Evolutionary conservation across 2,329 filamentous ascomycete species (phyloP).

Genomic region (Colletotrichum tofieldiae): DNA sequence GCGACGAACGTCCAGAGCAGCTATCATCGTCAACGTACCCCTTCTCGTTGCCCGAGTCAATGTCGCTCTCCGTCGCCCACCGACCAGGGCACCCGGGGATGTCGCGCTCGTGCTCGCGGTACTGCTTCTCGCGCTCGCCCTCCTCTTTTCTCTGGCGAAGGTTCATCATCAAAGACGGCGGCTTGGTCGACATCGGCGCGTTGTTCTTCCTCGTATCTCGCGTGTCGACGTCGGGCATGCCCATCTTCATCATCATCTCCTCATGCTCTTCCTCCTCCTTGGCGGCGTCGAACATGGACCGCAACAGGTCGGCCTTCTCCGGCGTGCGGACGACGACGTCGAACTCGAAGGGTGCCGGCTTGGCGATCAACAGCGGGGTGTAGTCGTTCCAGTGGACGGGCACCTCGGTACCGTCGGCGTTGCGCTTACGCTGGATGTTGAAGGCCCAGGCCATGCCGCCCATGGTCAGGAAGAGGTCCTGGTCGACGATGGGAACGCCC

Average conservation of each 20-base stretch:
- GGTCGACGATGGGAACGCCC: conserved; percentile 59
- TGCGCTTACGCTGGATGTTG: conserved; percentile 52
- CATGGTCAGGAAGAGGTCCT: conserved; percentile 59
- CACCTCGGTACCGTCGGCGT: conserved; percentile 47
- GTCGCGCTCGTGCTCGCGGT: conserved; percentile 40
- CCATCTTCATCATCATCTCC: conserved; percentile 45
- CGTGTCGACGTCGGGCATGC: conserved; percentile 38
- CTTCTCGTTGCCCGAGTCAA: conserved; percentile 42
- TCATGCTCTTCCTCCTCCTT: conserved; percentile 52
- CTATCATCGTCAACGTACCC: conserved; percentile 40
- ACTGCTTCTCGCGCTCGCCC: conserved; percentile 35
- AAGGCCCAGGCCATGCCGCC: conserved; percentile 58
- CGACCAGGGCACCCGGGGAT: conserved; percentile 41
- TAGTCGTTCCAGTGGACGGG: conserved; percentile 62
- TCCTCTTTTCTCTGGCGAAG: conserved; percentile 36
- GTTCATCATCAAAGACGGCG: conserved; percentile 30
- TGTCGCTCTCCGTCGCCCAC: conserved; percentile 41
- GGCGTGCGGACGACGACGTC: conserved; percentile 52
- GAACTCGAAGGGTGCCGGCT: conserved; percentile 58
- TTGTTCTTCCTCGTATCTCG: conserved; percentile 30
- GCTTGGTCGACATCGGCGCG: conserved; percentile 10
- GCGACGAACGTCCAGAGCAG: conserved; percentile 39
- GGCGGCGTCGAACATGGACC: conserved; percentile 55
- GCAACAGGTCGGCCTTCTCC: conserved; percentile 47
- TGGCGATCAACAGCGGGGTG: conserved; percentile 61